Conservation (phyloP, 2,329 filamentous ascomycete species). For the Trichoderma koningii region DNA sequence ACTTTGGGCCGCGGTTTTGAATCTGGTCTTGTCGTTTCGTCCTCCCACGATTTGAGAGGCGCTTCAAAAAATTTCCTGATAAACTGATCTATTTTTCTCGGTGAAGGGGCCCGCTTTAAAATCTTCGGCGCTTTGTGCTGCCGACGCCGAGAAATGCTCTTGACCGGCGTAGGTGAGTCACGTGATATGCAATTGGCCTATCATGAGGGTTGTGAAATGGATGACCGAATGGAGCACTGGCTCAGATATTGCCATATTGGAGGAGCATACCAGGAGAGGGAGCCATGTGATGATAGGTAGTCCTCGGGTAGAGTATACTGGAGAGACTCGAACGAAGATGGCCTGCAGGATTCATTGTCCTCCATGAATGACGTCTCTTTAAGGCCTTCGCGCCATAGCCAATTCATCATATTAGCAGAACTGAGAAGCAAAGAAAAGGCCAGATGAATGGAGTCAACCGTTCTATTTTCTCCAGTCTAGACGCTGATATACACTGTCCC, state of each 20-base stretch:
- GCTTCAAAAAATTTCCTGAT: conserved; percentile 37
- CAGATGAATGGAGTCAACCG: conserved; percentile 31
- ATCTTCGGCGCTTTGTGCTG: conserved; percentile 37
- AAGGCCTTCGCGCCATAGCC: too few relatives aligned
- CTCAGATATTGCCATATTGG: background rate
- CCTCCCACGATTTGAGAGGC: conserved; percentile 28
- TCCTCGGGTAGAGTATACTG: too few relatives aligned
- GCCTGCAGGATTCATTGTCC: too few relatives aligned
- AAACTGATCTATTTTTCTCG: conserved; percentile 39
- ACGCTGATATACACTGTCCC: conserved; percentile 47
- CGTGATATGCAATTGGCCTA: conserved; percentile 1
- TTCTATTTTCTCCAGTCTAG: conserved; percentile 43
- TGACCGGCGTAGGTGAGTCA: too few relatives aligned
- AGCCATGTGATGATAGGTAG: too few relatives aligned
- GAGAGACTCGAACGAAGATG: too few relatives aligned
- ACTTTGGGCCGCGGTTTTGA: conserved; percentile 23
- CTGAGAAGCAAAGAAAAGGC: background rate
- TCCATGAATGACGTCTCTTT: too few relatives aligned
- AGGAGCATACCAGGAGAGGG: background rate
- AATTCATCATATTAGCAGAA: too few relatives aligned
- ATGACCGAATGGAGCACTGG: conserved; percentile 9
- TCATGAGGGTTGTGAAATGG: conserved; percentile 7
- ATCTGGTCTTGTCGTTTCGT: conserved; percentile 19
- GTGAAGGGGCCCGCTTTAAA: conserved; percentile 34
- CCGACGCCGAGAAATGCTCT: conserved; percentile 42